Conservation (phyloP, 129 eudicot genomes). For the Gnaphalium uliginosum region DNA sequence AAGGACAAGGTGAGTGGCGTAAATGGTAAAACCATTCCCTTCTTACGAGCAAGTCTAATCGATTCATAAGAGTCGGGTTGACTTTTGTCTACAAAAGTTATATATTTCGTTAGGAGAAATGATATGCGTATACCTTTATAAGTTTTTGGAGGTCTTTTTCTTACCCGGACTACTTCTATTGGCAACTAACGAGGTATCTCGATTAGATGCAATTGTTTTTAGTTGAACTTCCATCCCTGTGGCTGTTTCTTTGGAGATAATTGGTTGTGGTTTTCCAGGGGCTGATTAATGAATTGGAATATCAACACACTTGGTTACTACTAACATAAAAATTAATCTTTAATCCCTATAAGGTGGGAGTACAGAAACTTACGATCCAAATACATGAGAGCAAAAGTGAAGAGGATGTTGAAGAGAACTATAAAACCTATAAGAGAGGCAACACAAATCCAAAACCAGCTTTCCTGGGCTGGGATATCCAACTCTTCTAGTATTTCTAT, state of each 20-base stretch:
- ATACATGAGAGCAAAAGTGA: constrained; percentile 45
- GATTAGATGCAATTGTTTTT: no score
- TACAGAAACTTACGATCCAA: constrained; percentile 37
- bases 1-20: constrained; percentile 52
- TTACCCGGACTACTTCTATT: no score
- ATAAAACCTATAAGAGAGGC: constrained; percentile 44
- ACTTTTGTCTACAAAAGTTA: background rate
- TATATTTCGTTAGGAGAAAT: no score
- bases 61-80: background rate
- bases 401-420: constrained; percentile 43
- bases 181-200: no score
- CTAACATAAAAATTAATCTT: background rate
- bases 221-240: constrained; percentile 8
- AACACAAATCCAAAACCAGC: constrained; percentile 51
- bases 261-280: constrained; percentile 55
- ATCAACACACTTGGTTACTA: background rate
- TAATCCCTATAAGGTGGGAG: background rate
- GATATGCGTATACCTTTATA: no score
- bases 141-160: no score
- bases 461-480: constrained; percentile 30
- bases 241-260: constrained; percentile 39
- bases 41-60: constrained; percentile 36
- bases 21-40: constrained; percentile 51
- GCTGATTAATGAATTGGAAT: constrained; percentile 32
- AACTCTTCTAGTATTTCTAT: constrained; percentile 33